Percentiles rank a stretch among this genome's conserved stretches.
These are phyloP conservation scores for Didymella exigua DNA, from an alignment of 2,329 filamentous ascomycete genomes.

Conservation along the genomic window DNA sequence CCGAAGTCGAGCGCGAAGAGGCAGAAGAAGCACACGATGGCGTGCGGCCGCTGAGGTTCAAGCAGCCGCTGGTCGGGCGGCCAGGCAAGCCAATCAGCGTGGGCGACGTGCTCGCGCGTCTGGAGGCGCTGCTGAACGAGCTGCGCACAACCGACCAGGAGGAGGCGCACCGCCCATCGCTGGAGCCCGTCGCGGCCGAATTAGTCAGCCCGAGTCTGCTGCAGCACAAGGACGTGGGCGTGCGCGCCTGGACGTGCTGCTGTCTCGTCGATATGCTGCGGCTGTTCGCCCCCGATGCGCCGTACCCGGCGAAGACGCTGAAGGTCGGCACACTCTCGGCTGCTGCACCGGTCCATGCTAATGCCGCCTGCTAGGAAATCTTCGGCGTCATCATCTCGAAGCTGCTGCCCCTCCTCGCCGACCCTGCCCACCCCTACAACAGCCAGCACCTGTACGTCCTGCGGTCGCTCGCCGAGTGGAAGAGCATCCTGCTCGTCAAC, in stretches of 20 bases:
- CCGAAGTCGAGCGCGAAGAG: constrained; percentile 53
- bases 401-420: constrained; percentile 82
- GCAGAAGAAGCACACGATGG: constrained; percentile 28
- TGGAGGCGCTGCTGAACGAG: constrained; percentile 82
- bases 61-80: constrained; percentile 86
- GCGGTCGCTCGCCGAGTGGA: constrained; percentile 85
- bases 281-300: constrained; percentile 91
- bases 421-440: constrained; percentile 89
- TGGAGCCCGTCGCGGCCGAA: constrained; percentile 82
- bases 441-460: constrained; percentile 91
- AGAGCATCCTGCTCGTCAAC: constrained; percentile 89
- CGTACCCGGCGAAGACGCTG: constrained; percentile 86
- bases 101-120: constrained; percentile 77
- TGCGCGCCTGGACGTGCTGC: constrained; percentile 85
- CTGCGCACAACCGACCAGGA: constrained; percentile 87
- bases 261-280: constrained; percentile 93
- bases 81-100: constrained; percentile 88
- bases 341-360: neutral
- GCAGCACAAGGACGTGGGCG: constrained; percentile 89
- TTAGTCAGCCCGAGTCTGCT: constrained; percentile 81
- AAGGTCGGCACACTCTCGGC: constrained; percentile 65
- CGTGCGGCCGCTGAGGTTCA: constrained; percentile 68
- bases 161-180: constrained; percentile 79
- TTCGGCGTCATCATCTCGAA: constrained; percentile 86
- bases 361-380: constrained; percentile 70